Evolutionary conservation across 2,329 filamentous ascomycete genomes (phyloP), one percentile per base, ranked within the genome.

Genomic region (Pyricularia sp.): DNA sequence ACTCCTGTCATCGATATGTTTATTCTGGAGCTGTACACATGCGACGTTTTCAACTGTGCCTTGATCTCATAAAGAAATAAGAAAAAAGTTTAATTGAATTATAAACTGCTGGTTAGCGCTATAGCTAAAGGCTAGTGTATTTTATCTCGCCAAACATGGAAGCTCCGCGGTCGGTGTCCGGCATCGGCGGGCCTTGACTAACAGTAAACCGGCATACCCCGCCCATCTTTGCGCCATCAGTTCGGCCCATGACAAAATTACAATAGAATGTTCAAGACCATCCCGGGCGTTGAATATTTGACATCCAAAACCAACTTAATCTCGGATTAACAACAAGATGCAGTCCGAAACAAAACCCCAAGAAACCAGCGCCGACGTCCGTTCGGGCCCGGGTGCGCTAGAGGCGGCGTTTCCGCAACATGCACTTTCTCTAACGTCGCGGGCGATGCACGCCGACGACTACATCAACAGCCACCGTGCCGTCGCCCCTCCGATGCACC

Each of bases 401-500:
- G 69, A 71, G 12, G 72, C 75, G 25, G 76, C 76, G 23, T 78
- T 79, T 63, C 74, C 72, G 64, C 70, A 75, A 10, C 77, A 76
- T 70, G 70, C 77, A 70, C 79, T 87, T 66, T 83, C 87, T 4
- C 81, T 91, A 66, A 86, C 92, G 9, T 92, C 93, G 6, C 85
- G 87, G 69, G 86, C 91, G n/a, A 82, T 97, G 71, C 93, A 97
- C 77, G 92, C 91, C 71, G 93, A 97, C 75, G 90, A 96, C 80
- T 83, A 83, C 74, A 85, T 95, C 74, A 92, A 92, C 78, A 80
- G 84, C 42, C 87, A 91, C 73, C 84, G 88, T 67, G 93, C 95
- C 76, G 90, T 98, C 69, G 93, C 94, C 14, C 94, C 95, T 70
- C 88, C 94, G 4, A 84, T 98, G 76, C 94, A 98, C 78, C 88